phyloP scores from a whole-genome alignment of 163 green algal species.

The Chlorella variabilis region DNA sequence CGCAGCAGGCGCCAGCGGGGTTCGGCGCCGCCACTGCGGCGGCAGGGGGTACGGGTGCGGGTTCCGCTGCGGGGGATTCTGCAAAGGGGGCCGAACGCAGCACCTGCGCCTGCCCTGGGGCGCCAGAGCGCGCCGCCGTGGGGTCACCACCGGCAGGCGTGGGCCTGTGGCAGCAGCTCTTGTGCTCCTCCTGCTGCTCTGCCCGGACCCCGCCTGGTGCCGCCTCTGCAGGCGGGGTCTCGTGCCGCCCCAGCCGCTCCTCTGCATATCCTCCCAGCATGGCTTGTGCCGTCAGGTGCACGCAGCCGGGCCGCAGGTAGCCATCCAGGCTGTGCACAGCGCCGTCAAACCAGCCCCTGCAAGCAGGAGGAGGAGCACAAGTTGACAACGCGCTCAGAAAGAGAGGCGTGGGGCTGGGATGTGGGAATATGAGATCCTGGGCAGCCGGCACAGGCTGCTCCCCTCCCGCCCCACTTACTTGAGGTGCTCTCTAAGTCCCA shows the following conservation, averaged over 20 bases:
- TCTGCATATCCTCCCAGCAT: conserved; percentile 38
- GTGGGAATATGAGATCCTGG: no score
- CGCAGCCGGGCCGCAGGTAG: conserved; percentile 86
- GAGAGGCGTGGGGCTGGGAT: no score
- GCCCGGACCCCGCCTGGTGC: not conserved
- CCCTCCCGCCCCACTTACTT: no score
- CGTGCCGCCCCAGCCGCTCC: not conserved
- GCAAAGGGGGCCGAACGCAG: no score
- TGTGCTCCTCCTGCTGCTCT: no score
- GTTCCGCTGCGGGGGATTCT: no score
- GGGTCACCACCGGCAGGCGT: no score
- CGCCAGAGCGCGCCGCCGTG: not conserved
- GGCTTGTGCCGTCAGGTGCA: conserved; percentile 79
- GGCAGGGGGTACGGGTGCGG: no score
- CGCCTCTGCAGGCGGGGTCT: not conserved
- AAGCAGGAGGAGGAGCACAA: not conserved
- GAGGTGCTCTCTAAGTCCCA: conserved; percentile 35
- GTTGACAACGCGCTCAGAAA: no score
- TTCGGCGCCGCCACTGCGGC: not conserved
- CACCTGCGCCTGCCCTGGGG: not conserved
- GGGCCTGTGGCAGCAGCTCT: no score
- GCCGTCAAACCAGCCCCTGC: conserved; percentile 39
- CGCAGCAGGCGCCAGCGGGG: not conserved
- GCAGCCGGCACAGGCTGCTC: no score
- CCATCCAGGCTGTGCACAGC: conserved; percentile 50